Base-by-base conservation (phyloP, 2,329 filamentous ascomycete species). In the Cladosporium austrohemisphaericum region DNA sequence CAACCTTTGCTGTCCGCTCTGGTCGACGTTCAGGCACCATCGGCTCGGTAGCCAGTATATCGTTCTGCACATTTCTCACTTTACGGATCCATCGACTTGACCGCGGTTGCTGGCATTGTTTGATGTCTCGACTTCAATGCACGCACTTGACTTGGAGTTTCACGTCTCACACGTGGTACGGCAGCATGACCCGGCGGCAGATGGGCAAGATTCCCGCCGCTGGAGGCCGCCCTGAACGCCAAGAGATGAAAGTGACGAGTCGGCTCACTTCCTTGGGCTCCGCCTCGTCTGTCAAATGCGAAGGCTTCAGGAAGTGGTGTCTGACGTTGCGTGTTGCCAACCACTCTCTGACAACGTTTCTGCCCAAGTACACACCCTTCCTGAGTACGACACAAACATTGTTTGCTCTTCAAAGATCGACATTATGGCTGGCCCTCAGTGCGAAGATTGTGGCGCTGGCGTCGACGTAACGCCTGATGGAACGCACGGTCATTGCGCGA, bases 401-500 rank as follows among this genome's bases (percentile, higher is more conserved):
- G 40, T 32, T 43, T 43, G 40, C 40, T 43, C 16, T 13, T 22
- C n/a, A n/a, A n/a, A n/a, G n/a, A 38, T 40, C 40, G 11, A 29
- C 18, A 20, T n/a, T 19, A 43, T 43, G 40, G 40, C 28, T 18
- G 19, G 32, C 32, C 40, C 40, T 10, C 31, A 33, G 11, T 43
- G 40, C 23, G 40, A 31, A 22, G 29, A 43, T 20, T 43, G 40
- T 32, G 40, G 40, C 26, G 40, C 40, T 19, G 28, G 28, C 16
- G 40, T 43, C 11, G 40, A 43, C 26, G 40, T 43, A 19, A 43
- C 40, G 19, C 40, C 40, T 25, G 40, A 43, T 19, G 40, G 40
- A 14, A 43, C 40, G 29, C 40, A 43, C 40, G 40, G 40, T 19
- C 40, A 43, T 28, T 43, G 40, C 40, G 40, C 40, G 28, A 43